Evolutionary conservation across 2,329 filamentous ascomycete species (phyloP).

Genomic region (Chaetoscypha palmicola): DNA sequence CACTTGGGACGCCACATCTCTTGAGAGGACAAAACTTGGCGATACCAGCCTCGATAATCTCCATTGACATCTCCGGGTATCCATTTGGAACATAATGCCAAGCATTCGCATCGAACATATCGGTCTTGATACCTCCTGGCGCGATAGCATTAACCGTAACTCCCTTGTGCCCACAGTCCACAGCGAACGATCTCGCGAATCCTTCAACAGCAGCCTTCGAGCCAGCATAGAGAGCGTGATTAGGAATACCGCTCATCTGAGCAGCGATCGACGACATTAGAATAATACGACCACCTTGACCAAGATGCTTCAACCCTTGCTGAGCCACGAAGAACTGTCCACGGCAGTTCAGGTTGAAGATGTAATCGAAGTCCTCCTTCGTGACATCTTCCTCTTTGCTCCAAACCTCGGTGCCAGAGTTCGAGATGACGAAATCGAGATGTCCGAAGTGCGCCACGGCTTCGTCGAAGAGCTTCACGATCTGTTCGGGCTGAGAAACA

Average conservation of each 20-base stretch:
- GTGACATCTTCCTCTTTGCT: slow-evolving; percentile 25
- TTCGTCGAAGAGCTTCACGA: slow-evolving; percentile 21
- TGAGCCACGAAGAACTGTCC: slow-evolving; percentile 74
- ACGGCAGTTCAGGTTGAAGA: slow-evolving; percentile 58
- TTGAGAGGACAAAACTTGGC: slow-evolving; percentile 51
- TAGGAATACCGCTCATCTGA: slow-evolving; percentile 58
- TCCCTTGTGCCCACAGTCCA: slow-evolving; percentile 48
- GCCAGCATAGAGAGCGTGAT: slow-evolving; percentile 68
- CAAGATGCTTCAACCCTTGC: slow-evolving; percentile 64
- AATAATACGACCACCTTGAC: slow-evolving; percentile 62
- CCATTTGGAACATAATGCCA: slow-evolving; percentile 53
- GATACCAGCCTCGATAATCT: slow-evolving; percentile 47
- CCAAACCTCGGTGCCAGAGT: slow-evolving; percentile 27
- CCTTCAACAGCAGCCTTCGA: slow-evolving; percentile 70
- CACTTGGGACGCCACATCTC: slow-evolving; percentile 49
- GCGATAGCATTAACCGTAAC: slow-evolving; percentile 64
- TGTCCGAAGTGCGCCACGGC: slow-evolving; percentile 24
- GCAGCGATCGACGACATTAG: slow-evolving; percentile 57
- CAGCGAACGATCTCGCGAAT: slow-evolving; percentile 64
- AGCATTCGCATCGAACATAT: slow-evolving; percentile 61
- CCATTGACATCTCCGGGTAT: slow-evolving; percentile 46
- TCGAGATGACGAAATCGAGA: slow-evolving; percentile 27
- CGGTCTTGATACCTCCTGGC: slow-evolving; percentile 58
- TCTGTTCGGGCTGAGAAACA: slow-evolving; percentile 42
- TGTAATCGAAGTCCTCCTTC: slow-evolving; percentile 30